Evolutionary conservation across 805 yeast genomes (phyloP), one percentile per base, ranked within the genome.

Genomic region (Teunomyces lycoperdinae): DNA sequence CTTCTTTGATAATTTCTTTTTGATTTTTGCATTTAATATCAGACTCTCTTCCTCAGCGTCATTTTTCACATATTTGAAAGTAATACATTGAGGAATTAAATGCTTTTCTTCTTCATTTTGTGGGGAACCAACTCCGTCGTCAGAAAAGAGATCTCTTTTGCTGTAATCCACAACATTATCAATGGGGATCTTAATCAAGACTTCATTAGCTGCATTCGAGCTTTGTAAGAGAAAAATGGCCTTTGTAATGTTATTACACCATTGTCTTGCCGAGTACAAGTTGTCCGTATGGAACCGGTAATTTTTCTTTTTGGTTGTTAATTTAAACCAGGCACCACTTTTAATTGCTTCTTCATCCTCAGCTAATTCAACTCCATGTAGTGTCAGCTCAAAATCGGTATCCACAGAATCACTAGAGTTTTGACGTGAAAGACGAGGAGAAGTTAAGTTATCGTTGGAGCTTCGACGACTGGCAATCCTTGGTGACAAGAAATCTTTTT

Each of bases 241-340:
- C 57, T 87, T 89, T 53, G 86, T 87, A 39, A 92, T 65, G 8
- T 77, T 68, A 45, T 84, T 82, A 41, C 80, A 84, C 98, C 98
- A 92, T 13, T 84, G 78, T 49, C 87, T 76, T 0, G 97, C 97
- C 5, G 84, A 70, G 51, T 76, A 81, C 11, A 79, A 66, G 20
- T 85, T 82, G 58, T 91, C 97, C 2, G 95, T 87, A 51, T 78
- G 77, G 55, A 91, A 86, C 35, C 76, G 74, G 62, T 84, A 84
- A 0, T 79, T 74, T 52, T 80, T 78, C 28, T 76, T 71, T 36
- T 76, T 81, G 1, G 89, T 83, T 2, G 76, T 63, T 20, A 92
- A 67, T 39, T 76, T 73, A 57, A 91, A 80, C 77, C 84, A 80
- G 3, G 64, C 68, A 1, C 72, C 74, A 1, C 63, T 57, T 16